Evolutionary conservation across 495 filamentous ascomycete genomes (phyloP).

Genomic region (Neohortaea acidophila): DNA sequence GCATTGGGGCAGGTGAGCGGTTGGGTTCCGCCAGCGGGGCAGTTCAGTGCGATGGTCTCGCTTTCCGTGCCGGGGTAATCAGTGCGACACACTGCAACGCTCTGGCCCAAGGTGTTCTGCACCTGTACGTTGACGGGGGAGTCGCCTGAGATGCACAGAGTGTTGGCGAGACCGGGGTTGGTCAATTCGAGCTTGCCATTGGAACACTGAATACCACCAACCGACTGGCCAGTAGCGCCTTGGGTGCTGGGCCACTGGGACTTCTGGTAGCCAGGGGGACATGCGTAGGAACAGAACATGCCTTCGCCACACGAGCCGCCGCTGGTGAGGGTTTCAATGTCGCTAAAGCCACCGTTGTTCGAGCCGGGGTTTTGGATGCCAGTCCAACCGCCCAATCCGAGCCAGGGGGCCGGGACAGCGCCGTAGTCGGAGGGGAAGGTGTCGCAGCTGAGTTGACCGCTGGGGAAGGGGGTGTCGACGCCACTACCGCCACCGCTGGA

Average conservation of each 20-base stretch:
- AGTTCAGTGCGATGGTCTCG: conserved; percentile 63
- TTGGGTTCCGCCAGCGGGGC: conserved; percentile 38
- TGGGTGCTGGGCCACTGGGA: conserved; percentile 76
- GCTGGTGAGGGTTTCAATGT: conserved; percentile 39
- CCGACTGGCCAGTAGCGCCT: conserved; percentile 67
- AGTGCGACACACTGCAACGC: conserved; percentile 75
- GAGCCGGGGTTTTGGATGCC: conserved; percentile 53
- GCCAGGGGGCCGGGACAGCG: conserved; percentile 53
- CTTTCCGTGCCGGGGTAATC: conserved; percentile 84
- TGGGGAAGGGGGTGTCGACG: conserved; percentile 57
- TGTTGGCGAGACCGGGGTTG: conserved; percentile 43
- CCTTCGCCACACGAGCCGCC: conserved; percentile 42
- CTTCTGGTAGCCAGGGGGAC: conserved; percentile 83
- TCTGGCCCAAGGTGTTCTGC: conserved; percentile 49
- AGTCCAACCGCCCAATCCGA: conserved; percentile 58
- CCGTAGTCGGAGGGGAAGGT: conserved; percentile 74
- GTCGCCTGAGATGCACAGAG: conserved; percentile 61
- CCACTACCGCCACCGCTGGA: conserved; percentile 20
- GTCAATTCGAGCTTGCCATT: conserved; percentile 66
- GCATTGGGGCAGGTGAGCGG: conserved; percentile 61
- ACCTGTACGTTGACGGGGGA: conserved; percentile 46
- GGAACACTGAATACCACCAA: conserved; percentile 78
- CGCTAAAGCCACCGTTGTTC: conserved; percentile 32
- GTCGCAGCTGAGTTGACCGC: conserved; percentile 54
- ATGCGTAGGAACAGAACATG: conserved; percentile 82